Conservation (phyloP, 345 rosid genomes). For the Eucalyptus curtisii region DNA sequence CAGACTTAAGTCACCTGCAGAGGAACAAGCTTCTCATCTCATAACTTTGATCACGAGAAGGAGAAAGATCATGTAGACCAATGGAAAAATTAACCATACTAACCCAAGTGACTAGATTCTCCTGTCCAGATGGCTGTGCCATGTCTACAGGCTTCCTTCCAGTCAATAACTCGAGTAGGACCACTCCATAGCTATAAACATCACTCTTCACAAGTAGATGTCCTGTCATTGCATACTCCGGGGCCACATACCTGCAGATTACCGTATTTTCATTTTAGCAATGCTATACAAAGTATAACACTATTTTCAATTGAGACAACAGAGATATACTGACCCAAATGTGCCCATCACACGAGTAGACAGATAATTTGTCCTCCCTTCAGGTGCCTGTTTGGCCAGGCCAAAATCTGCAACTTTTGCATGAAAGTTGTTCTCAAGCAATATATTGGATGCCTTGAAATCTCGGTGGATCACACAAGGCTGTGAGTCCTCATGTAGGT, state of each 20-base stretch:
- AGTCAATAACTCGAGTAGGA: slow-evolving; percentile 85
- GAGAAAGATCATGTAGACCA: not conserved
- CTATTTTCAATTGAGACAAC: not conserved
- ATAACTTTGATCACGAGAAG: not conserved
- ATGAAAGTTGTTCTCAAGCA: slow-evolving; percentile 86
- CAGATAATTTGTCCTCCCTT: slow-evolving; percentile 88
- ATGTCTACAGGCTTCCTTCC: slow-evolving; percentile 97
- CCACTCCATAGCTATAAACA: slow-evolving; percentile 98
- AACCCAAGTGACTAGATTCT: slow-evolving; percentile 98
- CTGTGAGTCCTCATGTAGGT: slow-evolving; percentile 97
- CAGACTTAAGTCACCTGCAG: not conserved
- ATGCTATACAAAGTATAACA: not conserved
- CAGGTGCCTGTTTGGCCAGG: slow-evolving; percentile 98
- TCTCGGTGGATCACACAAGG: slow-evolving; percentile 98
- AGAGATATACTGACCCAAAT: slow-evolving; percentile 62
- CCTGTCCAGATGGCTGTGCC: slow-evolving; percentile 98
- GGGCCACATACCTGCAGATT: slow-evolving; percentile 79
- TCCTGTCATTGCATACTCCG: slow-evolving; percentile 99
- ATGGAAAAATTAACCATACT: slow-evolving; percentile 2
- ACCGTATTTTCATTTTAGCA: not conserved
- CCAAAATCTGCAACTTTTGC: slow-evolving; percentile 99
- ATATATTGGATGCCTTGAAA: slow-evolving; percentile 95
- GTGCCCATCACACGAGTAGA: slow-evolving; percentile 99
- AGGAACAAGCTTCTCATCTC: not conserved
- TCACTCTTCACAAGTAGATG: slow-evolving; percentile 96